phyloP scores from a whole-genome alignment of 352 stramenopile species.

The Pythium brachiatum region DNA sequence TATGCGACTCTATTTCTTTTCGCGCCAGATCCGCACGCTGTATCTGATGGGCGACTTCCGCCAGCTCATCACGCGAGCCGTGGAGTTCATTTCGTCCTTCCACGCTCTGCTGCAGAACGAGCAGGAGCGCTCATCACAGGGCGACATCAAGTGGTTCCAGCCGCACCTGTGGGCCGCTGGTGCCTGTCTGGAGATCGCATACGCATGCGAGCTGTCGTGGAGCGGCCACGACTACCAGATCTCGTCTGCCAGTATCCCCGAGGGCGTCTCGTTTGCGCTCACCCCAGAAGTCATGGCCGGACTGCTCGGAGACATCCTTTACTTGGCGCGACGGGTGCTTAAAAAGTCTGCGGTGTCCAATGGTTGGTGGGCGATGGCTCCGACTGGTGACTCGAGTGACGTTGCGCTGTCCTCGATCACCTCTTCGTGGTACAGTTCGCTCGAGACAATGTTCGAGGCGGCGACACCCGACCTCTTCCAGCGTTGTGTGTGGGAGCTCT shows the following conservation, averaged over 20 bases:
- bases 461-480: constrained; percentile 33
- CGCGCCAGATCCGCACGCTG: constrained; percentile 68
- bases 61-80: constrained; percentile 54
- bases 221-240: constrained; percentile 63
- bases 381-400: not conserved
- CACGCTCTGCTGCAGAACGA: constrained; percentile 32
- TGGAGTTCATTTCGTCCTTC: constrained; percentile 58
- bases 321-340: constrained; percentile 62
- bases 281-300: constrained; percentile 61
- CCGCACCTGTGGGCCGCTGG: constrained; percentile 68
- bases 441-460: constrained; percentile 40
- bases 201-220: constrained; percentile 74
- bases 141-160: constrained; percentile 39
- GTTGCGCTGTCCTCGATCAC: not conserved
- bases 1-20: constrained; percentile 77
- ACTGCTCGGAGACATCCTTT: constrained; percentile 64
- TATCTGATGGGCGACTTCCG: constrained; percentile 71
- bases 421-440: constrained; percentile 52
- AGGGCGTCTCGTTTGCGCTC: constrained; percentile 40
- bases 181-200: constrained; percentile 72
- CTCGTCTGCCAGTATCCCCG: constrained; percentile 44
- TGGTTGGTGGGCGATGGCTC: constrained; percentile 20
- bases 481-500: constrained; percentile 66
- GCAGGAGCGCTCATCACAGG: constrained; percentile 11
- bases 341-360: constrained; percentile 37